phyloP scores from a whole-genome alignment of 164 flowering plant species.

The Piper longum region DNA sequence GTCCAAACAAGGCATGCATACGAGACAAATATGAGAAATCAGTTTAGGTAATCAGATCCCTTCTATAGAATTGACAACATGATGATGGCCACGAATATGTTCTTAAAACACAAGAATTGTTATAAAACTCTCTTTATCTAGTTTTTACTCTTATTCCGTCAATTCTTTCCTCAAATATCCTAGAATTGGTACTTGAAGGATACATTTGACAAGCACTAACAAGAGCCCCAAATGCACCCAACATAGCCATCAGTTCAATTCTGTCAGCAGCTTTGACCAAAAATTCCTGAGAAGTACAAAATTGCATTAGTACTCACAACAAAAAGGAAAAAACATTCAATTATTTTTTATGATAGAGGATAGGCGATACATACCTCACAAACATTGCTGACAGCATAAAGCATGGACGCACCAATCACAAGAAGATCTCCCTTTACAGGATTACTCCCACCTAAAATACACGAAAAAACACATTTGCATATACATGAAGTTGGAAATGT shows the following conservation, averaged over 20 bases:
- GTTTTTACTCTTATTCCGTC: no score
- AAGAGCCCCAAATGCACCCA: conserved; percentile 84
- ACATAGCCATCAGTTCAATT: conserved; percentile 80
- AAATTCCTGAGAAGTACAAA: conserved; percentile 45
- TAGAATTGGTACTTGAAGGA: conserved; percentile 24
- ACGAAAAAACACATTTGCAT: background rate
- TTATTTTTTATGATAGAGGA: background rate
- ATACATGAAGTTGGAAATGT: background rate
- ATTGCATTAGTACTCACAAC: background rate
- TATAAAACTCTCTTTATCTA: background rate
- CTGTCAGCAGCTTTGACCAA: conserved; percentile 78
- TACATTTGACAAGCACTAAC: conserved; percentile 89
- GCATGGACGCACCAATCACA: conserved; percentile 72
- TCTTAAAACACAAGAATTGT: background rate
- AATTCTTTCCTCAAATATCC: background rate
- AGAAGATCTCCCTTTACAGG: conserved; percentile 76
- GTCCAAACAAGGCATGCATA: background rate
- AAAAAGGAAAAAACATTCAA: background rate
- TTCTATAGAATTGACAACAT: background rate
- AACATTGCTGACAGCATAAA: conserved; percentile 81
- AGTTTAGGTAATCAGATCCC: background rate
- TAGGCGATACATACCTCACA: conserved; percentile 50
- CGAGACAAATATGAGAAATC: background rate
- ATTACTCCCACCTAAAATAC: conserved; percentile 42
- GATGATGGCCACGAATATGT: background rate